Percentiles rank a stretch among this genome's conserved stretches.
These are phyloP conservation scores for Volvox carteri DNA, from an alignment of 163 green algal genomes.

Conservation along the genomic window DNA sequence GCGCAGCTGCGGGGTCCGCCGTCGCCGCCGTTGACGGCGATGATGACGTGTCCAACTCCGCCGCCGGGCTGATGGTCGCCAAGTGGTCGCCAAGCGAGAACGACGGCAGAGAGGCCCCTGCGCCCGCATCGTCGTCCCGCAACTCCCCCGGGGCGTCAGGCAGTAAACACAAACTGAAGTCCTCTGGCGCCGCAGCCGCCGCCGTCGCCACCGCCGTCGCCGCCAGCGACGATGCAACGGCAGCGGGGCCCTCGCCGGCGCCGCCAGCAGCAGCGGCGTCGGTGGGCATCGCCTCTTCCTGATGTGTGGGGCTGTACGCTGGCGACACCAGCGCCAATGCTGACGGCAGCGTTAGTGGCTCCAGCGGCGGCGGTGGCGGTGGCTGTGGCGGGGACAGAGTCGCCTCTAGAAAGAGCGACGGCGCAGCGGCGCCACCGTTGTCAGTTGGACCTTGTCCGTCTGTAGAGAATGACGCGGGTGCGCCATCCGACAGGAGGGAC, in stretches of 20 bases:
- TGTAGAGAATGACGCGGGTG: background rate
- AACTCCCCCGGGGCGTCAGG: no score
- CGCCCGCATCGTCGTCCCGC: no score
- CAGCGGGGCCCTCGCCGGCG: background rate
- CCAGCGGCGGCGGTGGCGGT: background rate
- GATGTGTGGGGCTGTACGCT: background rate
- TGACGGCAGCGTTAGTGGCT: background rate
- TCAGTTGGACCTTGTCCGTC: background rate
- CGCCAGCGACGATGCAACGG: background rate
- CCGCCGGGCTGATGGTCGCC: no score
- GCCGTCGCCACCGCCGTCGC: background rate
- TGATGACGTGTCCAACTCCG: background rate
- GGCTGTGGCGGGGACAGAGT: background rate
- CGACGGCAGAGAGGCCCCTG: no score
- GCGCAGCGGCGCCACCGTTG: background rate
- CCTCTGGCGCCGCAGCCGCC: no score
- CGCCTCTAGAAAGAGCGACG: background rate
- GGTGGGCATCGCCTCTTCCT: background rate
- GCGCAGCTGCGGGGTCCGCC: background rate
- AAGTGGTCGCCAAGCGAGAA: no score
- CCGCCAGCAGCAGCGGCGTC: background rate
- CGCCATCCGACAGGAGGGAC: background rate
- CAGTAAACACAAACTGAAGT: no score
- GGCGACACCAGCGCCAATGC: background rate
- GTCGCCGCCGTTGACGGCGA: background rate